phyloP scores from a whole-genome alignment of 78 protist genomes.

The Mantamonas sphyraenae region DNA sequence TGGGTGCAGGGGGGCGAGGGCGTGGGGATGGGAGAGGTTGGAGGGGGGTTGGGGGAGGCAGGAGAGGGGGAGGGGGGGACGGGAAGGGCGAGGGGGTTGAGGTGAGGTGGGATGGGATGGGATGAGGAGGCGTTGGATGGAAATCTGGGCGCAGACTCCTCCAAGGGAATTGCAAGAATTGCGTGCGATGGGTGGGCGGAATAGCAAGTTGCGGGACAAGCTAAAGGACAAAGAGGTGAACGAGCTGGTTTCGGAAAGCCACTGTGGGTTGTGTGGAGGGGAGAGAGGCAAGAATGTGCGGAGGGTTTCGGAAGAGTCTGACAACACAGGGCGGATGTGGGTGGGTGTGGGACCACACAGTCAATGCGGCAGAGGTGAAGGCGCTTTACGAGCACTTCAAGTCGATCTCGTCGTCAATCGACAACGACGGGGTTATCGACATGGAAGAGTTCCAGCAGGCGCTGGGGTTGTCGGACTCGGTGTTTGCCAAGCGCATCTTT shows the following conservation, averaged over 20 bases:
- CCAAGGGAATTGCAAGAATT: too few species aligned
- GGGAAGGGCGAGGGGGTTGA: too few species aligned
- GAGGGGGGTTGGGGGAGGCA: too few species aligned
- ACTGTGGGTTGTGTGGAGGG: not conserved
- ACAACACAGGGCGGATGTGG: not conserved
- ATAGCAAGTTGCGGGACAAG: not conserved
- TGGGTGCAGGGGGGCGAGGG: too few species aligned
- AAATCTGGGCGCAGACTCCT: too few species aligned
- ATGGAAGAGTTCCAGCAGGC: conserved; percentile 30
- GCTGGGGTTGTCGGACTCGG: conserved; percentile 5
- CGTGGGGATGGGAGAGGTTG: too few species aligned
- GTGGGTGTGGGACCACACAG: not conserved
- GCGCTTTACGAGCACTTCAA: conserved; percentile 22
- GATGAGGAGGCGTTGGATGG: too few species aligned
- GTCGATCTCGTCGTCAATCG: not conserved
- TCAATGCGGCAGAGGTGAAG: not conserved
- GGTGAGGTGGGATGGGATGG: too few species aligned
- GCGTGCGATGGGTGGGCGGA: not conserved
- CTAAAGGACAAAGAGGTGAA: not conserved
- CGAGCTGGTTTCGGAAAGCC: not conserved
- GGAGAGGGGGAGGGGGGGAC: too few species aligned
- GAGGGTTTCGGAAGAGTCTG: not conserved
- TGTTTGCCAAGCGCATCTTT: conserved; percentile 24
- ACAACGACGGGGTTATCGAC: conserved; percentile 40
- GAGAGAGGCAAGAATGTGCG: not conserved